Base-by-base conservation (phyloP, 2,329 filamentous ascomycete genomes). In the Cladosporium velox region DNA sequence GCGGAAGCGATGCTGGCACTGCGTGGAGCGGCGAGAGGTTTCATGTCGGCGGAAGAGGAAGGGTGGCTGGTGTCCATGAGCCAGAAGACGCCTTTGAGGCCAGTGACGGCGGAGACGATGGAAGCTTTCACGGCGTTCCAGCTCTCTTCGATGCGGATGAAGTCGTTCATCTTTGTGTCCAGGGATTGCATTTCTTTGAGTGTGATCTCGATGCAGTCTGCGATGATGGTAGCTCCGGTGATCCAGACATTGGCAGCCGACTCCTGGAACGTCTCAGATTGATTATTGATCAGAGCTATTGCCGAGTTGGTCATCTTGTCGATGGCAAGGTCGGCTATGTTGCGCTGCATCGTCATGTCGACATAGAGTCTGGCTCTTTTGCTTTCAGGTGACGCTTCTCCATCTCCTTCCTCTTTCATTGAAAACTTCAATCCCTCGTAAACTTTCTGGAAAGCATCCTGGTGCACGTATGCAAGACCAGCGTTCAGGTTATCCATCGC, bases 401-500 rank as follows among this genome's bases (percentile, higher is more conserved):
- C 59, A 18, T 66, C 65, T 28, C 51, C 65, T n/a, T 54, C 55
- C 41, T 72, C 73, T 55, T 75, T 73, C 67, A 73, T 72, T 8
- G 67, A 72, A 34, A 76, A 73, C 71, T 80, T 81, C 28, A 78
- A 70, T 44, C 76, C 75, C 64, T 82, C 79, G 72, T 81, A 82
- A 8, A 82, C 77, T 30, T 77, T 78, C 66, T 81, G 79, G 73
- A 81, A 83, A 3, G 79, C 79, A 68, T 82, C 81, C 70, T 83
- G 78, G 64, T 82, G 79, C 0, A 80, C 78, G 62, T 80, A 81
- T 4, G 80, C 80, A 30, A 82, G 78, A 35, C 77, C 78, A 0
- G 78, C 77, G 65, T 82, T 82, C 69, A 82, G 72, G 64, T 82
- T 80, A 69, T 82, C 80, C 60, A 82, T 76, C 4, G 78, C 80